phyloP scores from a whole-genome alignment of 345 rosid species.

The Gossypium thurberi region DNA sequence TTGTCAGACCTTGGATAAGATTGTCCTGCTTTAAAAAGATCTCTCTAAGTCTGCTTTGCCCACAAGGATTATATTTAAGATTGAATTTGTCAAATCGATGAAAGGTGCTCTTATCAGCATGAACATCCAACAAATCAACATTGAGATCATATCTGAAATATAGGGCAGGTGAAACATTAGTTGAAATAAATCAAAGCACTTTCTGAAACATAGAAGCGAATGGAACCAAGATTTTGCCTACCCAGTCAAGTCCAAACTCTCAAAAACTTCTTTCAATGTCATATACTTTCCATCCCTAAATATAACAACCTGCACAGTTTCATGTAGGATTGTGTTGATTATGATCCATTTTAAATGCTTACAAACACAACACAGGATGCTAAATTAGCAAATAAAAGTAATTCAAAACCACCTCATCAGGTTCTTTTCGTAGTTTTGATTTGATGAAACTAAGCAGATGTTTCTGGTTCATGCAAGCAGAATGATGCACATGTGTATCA shows the following conservation, averaged over 20 bases:
- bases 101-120: constrained; percentile 52
- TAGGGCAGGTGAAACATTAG: constrained; percentile 2
- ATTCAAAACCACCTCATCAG: constrained; percentile 36
- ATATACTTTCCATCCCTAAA: constrained; percentile 54
- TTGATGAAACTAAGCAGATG: constrained; percentile 49
- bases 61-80: constrained; percentile 55
- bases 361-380: not conserved
- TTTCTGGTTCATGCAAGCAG: constrained; percentile 58
- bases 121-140: constrained; percentile 54
- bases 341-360: not conserved
- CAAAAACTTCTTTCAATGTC: constrained; percentile 49
- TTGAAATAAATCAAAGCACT: not conserved
- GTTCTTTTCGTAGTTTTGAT: constrained; percentile 44
- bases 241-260: constrained; percentile 51
- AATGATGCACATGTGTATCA: constrained; percentile 52
- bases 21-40: constrained; percentile 53
- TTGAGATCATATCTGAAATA: constrained; percentile 40
- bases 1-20: constrained; percentile 43
- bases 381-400: not conserved
- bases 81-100: constrained; percentile 55
- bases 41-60: constrained; percentile 56
- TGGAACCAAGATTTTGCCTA: constrained; percentile 7
- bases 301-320: constrained; percentile 40
- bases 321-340: not conserved
- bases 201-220: constrained; percentile 6